phyloP scores from a whole-genome alignment of 371 early-diverging fungal species.

The Choanephora cucurbitarum region DNA sequence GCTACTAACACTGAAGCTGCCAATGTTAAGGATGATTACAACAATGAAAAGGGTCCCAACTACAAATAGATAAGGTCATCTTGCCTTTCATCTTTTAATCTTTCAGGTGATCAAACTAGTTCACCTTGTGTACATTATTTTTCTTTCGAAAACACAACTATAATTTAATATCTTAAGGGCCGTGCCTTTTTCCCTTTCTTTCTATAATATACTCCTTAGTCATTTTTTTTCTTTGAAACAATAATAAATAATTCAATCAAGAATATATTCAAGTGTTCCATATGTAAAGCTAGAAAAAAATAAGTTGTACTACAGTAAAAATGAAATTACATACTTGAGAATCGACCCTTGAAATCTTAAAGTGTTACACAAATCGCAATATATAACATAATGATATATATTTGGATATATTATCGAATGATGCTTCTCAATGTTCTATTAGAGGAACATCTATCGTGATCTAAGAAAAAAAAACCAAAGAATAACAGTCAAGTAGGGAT shows the following conservation, averaged over 20 bases:
- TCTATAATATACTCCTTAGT: conserved; percentile 6
- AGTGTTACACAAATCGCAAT: neutral
- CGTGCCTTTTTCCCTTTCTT: conserved; percentile 4
- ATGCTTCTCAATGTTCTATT: too few species aligned
- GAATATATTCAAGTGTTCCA: too few species aligned
- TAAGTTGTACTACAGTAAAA: neutral
- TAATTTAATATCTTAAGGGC: neutral
- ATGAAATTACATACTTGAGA: neutral
- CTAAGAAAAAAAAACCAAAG: too few species aligned
- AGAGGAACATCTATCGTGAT: too few species aligned
- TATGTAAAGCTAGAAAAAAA: neutral
- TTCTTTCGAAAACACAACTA: neutral
- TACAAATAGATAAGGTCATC: conserved; percentile 28
- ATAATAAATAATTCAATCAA: neutral
- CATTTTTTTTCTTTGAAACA: conserved; percentile 6
- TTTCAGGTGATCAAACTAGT: neutral
- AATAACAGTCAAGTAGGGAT: too few species aligned
- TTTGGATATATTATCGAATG: too few species aligned
- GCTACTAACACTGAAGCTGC: conserved; percentile 34
- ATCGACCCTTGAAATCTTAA: neutral
- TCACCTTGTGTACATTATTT: neutral
- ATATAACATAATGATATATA: too few species aligned
- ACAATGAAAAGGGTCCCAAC: conserved; percentile 41
- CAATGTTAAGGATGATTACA: conserved; percentile 40
- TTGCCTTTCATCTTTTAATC: conserved; percentile 1